Conservation (phyloP, 78 protist species). For the Trichosphaerium sp. region DNA sequence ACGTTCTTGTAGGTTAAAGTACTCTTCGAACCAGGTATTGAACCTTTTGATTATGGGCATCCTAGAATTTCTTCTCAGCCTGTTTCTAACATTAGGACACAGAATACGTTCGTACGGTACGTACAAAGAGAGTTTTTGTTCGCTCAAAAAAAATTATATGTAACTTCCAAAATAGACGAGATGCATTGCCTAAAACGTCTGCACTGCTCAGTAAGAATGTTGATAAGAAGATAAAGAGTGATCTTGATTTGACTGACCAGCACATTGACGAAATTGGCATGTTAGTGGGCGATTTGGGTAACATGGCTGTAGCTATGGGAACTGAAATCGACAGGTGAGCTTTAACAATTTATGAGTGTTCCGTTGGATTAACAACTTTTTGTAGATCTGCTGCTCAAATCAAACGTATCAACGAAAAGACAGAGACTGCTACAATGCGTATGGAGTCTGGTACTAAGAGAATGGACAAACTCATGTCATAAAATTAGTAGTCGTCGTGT, state of each 20-base stretch:
- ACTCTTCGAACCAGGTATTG: constrained; percentile 34
- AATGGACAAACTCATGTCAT: too few relatives aligned
- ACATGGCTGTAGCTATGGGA: constrained; percentile 45
- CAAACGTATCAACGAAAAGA: too few relatives aligned
- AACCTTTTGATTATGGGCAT: constrained; percentile 21
- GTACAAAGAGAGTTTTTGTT: too few relatives aligned
- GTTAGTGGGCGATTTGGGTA: constrained; percentile 26
- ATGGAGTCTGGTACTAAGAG: too few relatives aligned
- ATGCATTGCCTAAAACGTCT: not conserved
- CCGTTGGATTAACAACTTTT: too few relatives aligned
- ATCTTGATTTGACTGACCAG: constrained; percentile 26
- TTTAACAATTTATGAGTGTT: too few relatives aligned
- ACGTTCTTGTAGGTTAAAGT: constrained; percentile 21
- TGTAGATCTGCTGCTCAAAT: too few relatives aligned
- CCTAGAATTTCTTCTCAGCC: constrained; percentile 19
- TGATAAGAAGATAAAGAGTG: constrained; percentile 6
- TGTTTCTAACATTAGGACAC: not conserved
- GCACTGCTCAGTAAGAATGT: constrained; percentile 23
- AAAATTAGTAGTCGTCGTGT: too few relatives aligned
- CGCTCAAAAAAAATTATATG: too few relatives aligned
- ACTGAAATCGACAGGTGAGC: constrained; percentile 40
- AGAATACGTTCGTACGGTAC: constrained; percentile 16
- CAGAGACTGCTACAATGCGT: too few relatives aligned
- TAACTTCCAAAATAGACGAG: too few relatives aligned
- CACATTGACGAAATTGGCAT: constrained; percentile 41